These are phyloP conservation scores for Aspergillus sp. DNA, from an alignment of 2,329 filamentous ascomycete genomes.

Conservation along the genomic window DNA sequence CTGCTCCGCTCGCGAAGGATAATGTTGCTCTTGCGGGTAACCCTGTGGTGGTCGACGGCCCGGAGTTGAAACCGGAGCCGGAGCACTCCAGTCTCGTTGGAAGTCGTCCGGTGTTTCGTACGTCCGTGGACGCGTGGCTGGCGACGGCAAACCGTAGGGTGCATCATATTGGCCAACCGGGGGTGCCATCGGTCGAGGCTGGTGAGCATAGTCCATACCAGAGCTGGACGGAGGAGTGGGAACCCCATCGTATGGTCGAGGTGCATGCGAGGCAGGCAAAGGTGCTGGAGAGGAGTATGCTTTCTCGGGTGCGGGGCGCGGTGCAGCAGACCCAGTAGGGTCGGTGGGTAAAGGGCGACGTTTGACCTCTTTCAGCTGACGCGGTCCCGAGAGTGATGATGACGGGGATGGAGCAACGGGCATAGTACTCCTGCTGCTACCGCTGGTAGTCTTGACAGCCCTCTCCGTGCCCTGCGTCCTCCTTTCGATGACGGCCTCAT, in stretches of 20 bases:
- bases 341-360: constrained; percentile 80
- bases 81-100: constrained; percentile 26
- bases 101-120: constrained; percentile 35
- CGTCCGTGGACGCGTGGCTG: constrained; percentile 19
- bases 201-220: constrained; percentile 70
- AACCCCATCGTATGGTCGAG: constrained; percentile 24
- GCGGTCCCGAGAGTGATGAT: constrained; percentile 44
- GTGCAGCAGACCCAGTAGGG: constrained; percentile 57
- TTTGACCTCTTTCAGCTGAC: constrained; percentile 67
- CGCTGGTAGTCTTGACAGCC: constrained; percentile 28
- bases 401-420: constrained; percentile 7
- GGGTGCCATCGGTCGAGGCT: constrained; percentile 70
- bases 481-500: constrained; percentile 63
- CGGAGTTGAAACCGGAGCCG: constrained; percentile 10
- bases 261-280: constrained; percentile 28
- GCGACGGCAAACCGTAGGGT: constrained; percentile 35
- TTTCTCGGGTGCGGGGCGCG: constrained; percentile 45
- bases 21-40: constrained; percentile 22
- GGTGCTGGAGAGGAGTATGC: constrained; percentile 29
- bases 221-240: constrained; percentile 44
- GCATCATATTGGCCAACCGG: constrained; percentile 50
- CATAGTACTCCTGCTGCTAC: constrained; percentile 12
- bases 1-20: constrained; percentile 9
- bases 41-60: constrained; percentile 20
- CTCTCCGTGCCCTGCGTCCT: constrained; percentile 46